Evolutionary conservation across 2,329 filamentous ascomycete species (phyloP).

Genomic region (Trichothecium roseum): DNA sequence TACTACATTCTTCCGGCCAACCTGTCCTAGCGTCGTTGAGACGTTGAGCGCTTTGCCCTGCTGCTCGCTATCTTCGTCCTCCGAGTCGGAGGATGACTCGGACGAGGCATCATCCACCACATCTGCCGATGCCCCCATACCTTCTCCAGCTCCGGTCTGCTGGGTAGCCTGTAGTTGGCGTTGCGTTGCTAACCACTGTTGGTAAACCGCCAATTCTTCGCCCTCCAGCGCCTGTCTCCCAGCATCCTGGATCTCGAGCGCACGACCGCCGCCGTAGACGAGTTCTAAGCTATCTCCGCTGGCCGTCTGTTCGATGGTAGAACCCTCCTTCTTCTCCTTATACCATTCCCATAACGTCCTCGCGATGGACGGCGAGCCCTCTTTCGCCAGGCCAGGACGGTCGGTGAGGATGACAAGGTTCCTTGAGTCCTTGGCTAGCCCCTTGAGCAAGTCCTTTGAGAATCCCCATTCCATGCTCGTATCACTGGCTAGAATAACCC

Average conservation of each 20-base stretch:
- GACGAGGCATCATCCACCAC: slow-evolving; percentile 77
- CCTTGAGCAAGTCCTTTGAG: slow-evolving; percentile 67
- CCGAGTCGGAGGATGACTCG: slow-evolving; percentile 75
- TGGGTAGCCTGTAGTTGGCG: slow-evolving; percentile 76
- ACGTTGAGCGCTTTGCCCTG: slow-evolving; percentile 88
- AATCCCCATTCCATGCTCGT: slow-evolving; percentile 90
- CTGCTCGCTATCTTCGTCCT: slow-evolving; percentile 81
- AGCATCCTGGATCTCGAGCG: slow-evolving; percentile 50
- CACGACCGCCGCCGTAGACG: slow-evolving; percentile 53
- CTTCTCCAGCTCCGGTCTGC: slow-evolving; percentile 56
- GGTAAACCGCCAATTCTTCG: slow-evolving; percentile 71
- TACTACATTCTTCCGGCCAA: slow-evolving; percentile 74
- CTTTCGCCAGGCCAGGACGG: slow-evolving; percentile 35
- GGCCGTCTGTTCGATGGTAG: slow-evolving; percentile 44
- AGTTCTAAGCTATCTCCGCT: slow-evolving; percentile 53
- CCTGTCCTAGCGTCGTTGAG: slow-evolving; percentile 74
- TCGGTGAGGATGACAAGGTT: slow-evolving; percentile 88
- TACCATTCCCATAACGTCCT: slow-evolving; percentile 73
- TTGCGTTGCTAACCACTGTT: slow-evolving; percentile 85
- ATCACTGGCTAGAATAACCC: slow-evolving; percentile 87
- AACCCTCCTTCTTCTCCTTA: slow-evolving; percentile 55
- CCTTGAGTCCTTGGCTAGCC: slow-evolving; percentile 62
- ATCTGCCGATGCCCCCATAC: slow-evolving; percentile 60
- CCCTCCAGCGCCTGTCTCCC: slow-evolving; percentile 58
- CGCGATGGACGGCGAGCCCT: slow-evolving; percentile 48